Base-by-base conservation (phyloP, 2,329 filamentous ascomycete species). In the Epichloe scottii region DNA sequence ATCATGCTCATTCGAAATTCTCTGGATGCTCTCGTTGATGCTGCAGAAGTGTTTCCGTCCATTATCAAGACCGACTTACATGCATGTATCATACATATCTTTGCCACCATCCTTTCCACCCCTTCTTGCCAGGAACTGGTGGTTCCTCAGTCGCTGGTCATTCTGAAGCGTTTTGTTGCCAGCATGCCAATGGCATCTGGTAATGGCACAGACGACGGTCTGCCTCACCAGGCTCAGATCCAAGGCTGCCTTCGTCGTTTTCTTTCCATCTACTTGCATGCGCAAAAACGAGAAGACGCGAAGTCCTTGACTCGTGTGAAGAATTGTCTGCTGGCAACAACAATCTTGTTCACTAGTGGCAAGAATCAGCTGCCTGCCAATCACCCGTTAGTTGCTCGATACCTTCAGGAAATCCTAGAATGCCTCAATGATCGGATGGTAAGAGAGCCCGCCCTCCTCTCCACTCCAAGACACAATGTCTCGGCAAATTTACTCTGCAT, bases 11-110 rank as follows among this genome's bases (percentile, higher is more conserved):
- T 96, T 47, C 82, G 83, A 23, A 82, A 86, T 2, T 84, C 89
- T 0, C 75, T 98, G 2, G 86, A 90, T 53, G 88, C 93, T 1
- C 79, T 98, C 2, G 93, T 97, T 3, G 89, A 97, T 62, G 90
- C 93, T 1, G 90, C 93, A 6, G 88, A 94, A 55, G 89, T 97
- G 15, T 98, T 98, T 68, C 94, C 94, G 0, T 82, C 87, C 2
- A 90, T 98, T 60, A 98, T 98, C 72, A 93, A 93, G 63, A 91
- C 89, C 10, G 93, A 98, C 65, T 76, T 98, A 6, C 89, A 97
- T 63, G 91, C 93, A 39, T 97, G 91, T 62, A 95, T 97, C 58
- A 79, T 98, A 47, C 90, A 98, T 70, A 95, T 97, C 51, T 96
- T 97, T 63, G 86, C 88, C 50, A 95, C 89, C 0, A 93, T 95